Conservation (phyloP, 495 filamentous ascomycete genomes). For the Aspergillus incahuasiensis region DNA sequence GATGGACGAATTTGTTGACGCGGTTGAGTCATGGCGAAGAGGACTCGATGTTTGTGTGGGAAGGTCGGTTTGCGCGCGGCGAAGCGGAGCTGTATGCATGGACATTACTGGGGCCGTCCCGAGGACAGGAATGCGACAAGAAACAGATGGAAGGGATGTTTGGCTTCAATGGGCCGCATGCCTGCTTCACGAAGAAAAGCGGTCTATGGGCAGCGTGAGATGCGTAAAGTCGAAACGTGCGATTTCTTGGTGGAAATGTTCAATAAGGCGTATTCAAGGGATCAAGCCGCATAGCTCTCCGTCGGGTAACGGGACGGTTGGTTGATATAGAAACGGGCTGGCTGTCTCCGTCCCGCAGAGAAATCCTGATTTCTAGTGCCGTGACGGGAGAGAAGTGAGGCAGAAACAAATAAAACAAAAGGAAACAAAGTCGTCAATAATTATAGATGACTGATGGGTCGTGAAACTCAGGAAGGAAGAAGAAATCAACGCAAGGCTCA, state of each 20-base stretch:
- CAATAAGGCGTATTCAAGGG: constrained; percentile 34
- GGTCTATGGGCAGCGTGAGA: constrained; percentile 12
- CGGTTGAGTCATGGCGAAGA: constrained; percentile 67
- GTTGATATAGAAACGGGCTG: constrained; percentile 27
- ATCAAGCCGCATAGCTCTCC: constrained; percentile 19
- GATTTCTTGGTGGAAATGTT: constrained; percentile 25
- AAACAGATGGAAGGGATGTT: constrained; percentile 22
- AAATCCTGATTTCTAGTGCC: constrained; percentile 1
- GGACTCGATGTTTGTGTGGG: constrained; percentile 53
- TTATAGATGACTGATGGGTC: background rate
- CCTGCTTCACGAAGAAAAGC: constrained; percentile 36
- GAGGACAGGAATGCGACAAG: constrained; percentile 28
- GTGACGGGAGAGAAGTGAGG: background rate
- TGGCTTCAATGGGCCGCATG: constrained; percentile 38
- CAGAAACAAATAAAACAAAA: background rate
- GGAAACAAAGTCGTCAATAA: background rate
- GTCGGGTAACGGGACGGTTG: constrained; percentile 19
- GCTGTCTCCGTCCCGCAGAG: constrained; percentile 14
- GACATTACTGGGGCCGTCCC: constrained; percentile 35
- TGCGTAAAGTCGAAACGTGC: background rate
- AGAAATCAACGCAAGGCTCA: background rate
- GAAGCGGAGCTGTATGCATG: constrained; percentile 41
- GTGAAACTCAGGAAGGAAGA: constrained; percentile 1
- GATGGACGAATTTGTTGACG: constrained; percentile 72
- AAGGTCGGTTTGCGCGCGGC: constrained; percentile 65